Conservation (phyloP, 352 stramenopile genomes). For the Globisporangium echinulatum region DNA sequence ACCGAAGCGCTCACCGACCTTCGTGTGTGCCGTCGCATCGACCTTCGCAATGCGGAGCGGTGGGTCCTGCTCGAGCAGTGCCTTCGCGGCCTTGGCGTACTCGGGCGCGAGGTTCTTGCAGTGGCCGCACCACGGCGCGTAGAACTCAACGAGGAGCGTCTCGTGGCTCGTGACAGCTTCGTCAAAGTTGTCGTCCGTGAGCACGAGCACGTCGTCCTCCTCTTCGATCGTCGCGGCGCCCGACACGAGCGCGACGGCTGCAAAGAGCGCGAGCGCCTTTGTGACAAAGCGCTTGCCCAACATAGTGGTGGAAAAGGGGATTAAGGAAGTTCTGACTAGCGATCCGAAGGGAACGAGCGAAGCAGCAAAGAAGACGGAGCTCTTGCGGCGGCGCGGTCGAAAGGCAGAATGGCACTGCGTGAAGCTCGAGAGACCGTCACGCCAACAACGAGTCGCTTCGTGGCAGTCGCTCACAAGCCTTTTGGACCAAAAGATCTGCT, state of each 20-base stretch:
- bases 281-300: conserved; percentile 47
- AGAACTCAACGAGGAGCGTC: conserved; percentile 93
- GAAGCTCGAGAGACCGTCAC: too few species aligned
- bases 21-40: conserved; percentile 81
- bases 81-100: conserved; percentile 84
- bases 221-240: conserved; percentile 61
- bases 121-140: conserved; percentile 93
- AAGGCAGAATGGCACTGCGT: conserved; percentile 34
- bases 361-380: conserved; percentile 5
- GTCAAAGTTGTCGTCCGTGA: conserved; percentile 91
- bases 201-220: conserved; percentile 88
- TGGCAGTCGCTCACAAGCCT: not conserved
- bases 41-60: conserved; percentile 82
- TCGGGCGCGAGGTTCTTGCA: conserved; percentile 91
- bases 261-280: conserved; percentile 39
- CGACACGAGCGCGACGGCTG: conserved; percentile 37
- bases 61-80: conserved; percentile 70
- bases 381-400: conserved; percentile 14
- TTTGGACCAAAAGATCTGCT: conserved; percentile 3
- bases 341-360: not conserved
- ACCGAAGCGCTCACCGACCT: conserved; percentile 72
- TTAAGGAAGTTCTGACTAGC: not conserved
- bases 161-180: conserved; percentile 79
- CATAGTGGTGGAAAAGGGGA: conserved; percentile 20
- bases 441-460: not conserved